Conservation (phyloP, 2,329 filamentous ascomycete species). For the Trichoderma breve region DNA sequence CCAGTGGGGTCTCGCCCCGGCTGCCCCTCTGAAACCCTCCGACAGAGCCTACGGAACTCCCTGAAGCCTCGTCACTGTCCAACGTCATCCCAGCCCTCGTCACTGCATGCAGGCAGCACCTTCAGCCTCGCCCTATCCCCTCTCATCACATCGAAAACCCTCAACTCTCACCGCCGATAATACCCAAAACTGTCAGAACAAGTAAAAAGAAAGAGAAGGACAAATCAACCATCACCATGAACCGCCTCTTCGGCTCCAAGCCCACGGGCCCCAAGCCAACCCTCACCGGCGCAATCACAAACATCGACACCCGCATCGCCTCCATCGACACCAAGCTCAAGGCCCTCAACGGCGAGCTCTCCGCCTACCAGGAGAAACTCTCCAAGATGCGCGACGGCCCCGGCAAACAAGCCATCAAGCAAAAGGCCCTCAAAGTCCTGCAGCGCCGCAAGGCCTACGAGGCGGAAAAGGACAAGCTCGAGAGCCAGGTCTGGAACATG, state of each 20-base stretch:
- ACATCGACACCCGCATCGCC: slow-evolving; percentile 80
- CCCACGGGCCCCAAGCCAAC: slow-evolving; percentile 85
- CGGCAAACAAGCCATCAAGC: slow-evolving; percentile 86
- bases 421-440: slow-evolving; percentile 91
- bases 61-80: slow-evolving; percentile 19
- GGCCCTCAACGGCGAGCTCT: slow-evolving; percentile 85
- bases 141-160: background rate
- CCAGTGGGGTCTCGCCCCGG: background rate
- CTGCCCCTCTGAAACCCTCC: slow-evolving; percentile 8
- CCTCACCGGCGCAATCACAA: slow-evolving; percentile 76
- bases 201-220: background rate
- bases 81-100: slow-evolving; percentile 20
- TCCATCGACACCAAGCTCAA: slow-evolving; percentile 93
- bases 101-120: background rate
- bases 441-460: slow-evolving; percentile 95
- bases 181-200: too few relatives aligned
- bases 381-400: slow-evolving; percentile 93
- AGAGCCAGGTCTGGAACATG: slow-evolving; percentile 98
- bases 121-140: background rate
- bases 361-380: slow-evolving; percentile 83
- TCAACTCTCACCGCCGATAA: background rate
- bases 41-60: background rate
- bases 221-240: slow-evolving; percentile 60
- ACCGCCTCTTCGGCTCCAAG: slow-evolving; percentile 90
- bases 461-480: slow-evolving; percentile 86